Conservation (phyloP, 2,329 filamentous ascomycete genomes). For the Xylaria sp. region DNA sequence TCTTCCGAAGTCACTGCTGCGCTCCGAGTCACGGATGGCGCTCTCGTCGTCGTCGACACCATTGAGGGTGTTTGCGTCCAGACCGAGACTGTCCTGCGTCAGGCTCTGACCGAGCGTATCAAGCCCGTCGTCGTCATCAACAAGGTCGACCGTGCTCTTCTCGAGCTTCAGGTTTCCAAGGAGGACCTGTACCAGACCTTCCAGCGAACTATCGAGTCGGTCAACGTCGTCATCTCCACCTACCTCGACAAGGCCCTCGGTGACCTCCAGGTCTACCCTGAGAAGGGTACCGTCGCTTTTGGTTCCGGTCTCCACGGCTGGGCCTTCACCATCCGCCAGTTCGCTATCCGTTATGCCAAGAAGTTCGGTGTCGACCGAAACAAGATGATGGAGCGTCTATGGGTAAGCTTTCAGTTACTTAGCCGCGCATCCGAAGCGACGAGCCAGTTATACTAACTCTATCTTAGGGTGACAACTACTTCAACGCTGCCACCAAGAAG, state of each 20-base stretch:
- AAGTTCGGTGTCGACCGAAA: slow-evolving; percentile 99
- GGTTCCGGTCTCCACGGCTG: slow-evolving; percentile 99
- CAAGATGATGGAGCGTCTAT: slow-evolving; percentile 99
- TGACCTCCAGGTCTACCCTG: slow-evolving; percentile 98
- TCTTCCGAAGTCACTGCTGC: slow-evolving; percentile 99
- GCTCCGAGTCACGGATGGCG: slow-evolving; percentile 99
- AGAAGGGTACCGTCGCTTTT: slow-evolving; percentile 98
- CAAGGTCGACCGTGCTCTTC: slow-evolving; percentile 99
- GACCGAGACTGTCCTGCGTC: slow-evolving; percentile 98
- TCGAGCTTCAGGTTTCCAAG: slow-evolving; percentile 98
- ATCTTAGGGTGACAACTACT: slow-evolving; percentile 88
- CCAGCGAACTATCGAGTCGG: slow-evolving; percentile 98
- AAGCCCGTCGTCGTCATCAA: slow-evolving; percentile 99
- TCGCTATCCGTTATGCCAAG: slow-evolving; percentile 96
- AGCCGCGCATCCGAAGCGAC: not conserved
- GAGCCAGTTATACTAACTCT: slow-evolving; percentile 41
- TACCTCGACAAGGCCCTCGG: slow-evolving; percentile 97
- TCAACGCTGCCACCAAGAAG: slow-evolving; percentile 99
- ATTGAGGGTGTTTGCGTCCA: slow-evolving; percentile 99
- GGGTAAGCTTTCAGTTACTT: slow-evolving; percentile 68
- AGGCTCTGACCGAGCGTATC: slow-evolving; percentile 99
- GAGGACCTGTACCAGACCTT: slow-evolving; percentile 99
- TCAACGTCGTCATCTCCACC: slow-evolving; percentile 99
- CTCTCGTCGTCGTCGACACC: slow-evolving; percentile 99
- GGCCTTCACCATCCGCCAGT: slow-evolving; percentile 99